These are phyloP conservation scores for Corymbia maculata DNA, from an alignment of 345 rosid species.

Conservation along the genomic window DNA sequence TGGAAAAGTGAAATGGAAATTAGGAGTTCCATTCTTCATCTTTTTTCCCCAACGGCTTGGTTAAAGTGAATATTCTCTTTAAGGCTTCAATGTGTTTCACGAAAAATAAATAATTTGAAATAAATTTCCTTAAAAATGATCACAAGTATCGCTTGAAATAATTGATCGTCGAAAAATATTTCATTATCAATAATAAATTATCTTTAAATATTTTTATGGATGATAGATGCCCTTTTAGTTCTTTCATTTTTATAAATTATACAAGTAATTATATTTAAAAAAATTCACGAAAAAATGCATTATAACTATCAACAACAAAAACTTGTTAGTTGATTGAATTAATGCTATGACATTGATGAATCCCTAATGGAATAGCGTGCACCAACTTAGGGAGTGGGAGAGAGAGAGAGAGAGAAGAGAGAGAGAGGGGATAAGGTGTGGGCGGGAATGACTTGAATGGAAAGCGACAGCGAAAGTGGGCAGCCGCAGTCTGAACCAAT, in stretches of 20 bases:
- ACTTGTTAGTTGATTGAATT: not conserved
- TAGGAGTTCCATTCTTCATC: not conserved
- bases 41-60: not conserved
- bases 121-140: too few species aligned
- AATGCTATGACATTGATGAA: not conserved
- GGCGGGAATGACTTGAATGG: not conserved
- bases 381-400: not conserved
- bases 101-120: too few species aligned
- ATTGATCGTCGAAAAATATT: rapidly evolving
- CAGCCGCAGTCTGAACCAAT: not conserved
- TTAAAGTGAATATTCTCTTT: not conserved
- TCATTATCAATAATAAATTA: too few species aligned
- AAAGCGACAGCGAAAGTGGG: not conserved
- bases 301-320: not conserved
- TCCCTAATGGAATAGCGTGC: not conserved
- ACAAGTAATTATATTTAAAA: too few species aligned
- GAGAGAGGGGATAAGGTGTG: not conserved
- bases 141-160: rapidly evolving
- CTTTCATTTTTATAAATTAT: too few species aligned
- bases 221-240: too few species aligned
- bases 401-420: not conserved
- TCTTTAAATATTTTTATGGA: rapidly evolving
- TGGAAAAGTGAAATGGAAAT: not conserved
- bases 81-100: too few species aligned
- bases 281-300: not conserved